phyloP scores from a whole-genome alignment of 495 filamentous ascomycete species.

The Penicillium macrosclerotiorum region DNA sequence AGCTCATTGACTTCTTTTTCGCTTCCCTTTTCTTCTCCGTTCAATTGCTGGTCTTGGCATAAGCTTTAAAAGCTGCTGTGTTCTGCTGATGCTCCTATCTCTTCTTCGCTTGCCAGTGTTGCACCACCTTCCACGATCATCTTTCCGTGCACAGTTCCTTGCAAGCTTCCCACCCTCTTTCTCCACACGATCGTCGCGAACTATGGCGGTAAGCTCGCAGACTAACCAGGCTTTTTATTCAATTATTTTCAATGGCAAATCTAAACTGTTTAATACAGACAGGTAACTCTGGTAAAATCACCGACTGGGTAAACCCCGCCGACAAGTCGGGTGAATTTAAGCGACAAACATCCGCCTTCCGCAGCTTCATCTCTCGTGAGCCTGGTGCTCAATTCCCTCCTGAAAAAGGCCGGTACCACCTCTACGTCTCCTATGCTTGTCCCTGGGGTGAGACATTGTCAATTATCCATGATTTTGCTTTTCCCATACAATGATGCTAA shows the following conservation, averaged over 20 bases:
- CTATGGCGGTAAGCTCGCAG: constrained; percentile 38
- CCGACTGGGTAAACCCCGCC: constrained; percentile 73
- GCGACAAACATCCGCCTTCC: constrained; percentile 68
- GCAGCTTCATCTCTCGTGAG: constrained; percentile 66
- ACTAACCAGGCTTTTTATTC: not conserved
- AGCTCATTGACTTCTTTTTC: not conserved
- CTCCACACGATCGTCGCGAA: constrained; percentile 28
- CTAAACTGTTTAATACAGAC: constrained; percentile 23
- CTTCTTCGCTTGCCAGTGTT: constrained; percentile 24
- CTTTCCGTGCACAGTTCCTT: constrained; percentile 13
- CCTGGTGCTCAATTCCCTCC: constrained; percentile 62
- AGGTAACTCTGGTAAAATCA: constrained; percentile 53
- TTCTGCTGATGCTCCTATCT: constrained; percentile 29
- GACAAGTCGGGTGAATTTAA: constrained; percentile 89
- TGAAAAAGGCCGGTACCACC: constrained; percentile 67
- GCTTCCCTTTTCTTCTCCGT: constrained; percentile 1
- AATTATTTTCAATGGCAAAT: not conserved
- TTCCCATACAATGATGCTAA: not conserved
- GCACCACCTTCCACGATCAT: constrained; percentile 18
- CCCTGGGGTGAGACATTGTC: constrained; percentile 56
- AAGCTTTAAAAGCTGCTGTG: constrained; percentile 10
- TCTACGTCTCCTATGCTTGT: constrained; percentile 73
- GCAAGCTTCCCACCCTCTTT: constrained; percentile 18
- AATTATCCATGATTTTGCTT: not conserved
- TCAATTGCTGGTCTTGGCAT: not conserved